Evolutionary conservation across 1,284 basidiomycete species (phyloP).

Genomic region (Sporisorium graminicola): DNA sequence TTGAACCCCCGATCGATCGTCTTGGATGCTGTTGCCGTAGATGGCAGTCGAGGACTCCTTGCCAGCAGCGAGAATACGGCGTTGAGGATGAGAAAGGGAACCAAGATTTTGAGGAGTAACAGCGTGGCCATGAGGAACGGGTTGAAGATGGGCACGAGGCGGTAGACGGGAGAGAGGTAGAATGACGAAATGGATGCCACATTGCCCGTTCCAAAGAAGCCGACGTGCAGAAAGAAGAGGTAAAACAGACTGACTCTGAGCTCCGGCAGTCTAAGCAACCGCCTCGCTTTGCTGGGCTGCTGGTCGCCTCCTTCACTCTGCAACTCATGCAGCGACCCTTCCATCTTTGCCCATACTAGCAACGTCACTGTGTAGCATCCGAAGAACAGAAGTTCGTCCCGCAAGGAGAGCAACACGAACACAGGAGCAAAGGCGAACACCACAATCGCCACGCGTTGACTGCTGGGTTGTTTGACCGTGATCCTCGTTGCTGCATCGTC

Average conservation of each 20-base stretch:
- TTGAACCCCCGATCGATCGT: slow-evolving; percentile 37
- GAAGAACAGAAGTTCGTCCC: slow-evolving; percentile 86
- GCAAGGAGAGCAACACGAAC: slow-evolving; percentile 84
- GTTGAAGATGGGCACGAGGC: slow-evolving; percentile 85
- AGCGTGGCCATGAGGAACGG: slow-evolving; percentile 82
- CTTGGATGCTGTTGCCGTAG: slow-evolving; percentile 8
- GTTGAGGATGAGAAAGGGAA: slow-evolving; percentile 77
- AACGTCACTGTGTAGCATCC: slow-evolving; percentile 78
- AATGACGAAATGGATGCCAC: slow-evolving; percentile 90
- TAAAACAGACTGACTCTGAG: slow-evolving; percentile 83
- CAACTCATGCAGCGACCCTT: slow-evolving; percentile 69
- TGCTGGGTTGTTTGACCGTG: slow-evolving; percentile 44
- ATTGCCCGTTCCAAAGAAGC: slow-evolving; percentile 85
- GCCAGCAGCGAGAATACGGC: slow-evolving; percentile 72
- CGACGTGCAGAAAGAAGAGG: slow-evolving; percentile 86
- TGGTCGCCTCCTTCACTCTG: neutral
- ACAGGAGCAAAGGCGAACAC: slow-evolving; percentile 77
- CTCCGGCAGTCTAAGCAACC: slow-evolving; percentile 76
- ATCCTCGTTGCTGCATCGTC: neutral
- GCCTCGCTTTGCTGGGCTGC: slow-evolving; percentile 55
- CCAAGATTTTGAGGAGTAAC: slow-evolving; percentile 75
- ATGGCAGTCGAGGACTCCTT: slow-evolving; percentile 12
- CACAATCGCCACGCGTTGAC: slow-evolving; percentile 66
- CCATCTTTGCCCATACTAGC: slow-evolving; percentile 79
- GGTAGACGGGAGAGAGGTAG: slow-evolving; percentile 89